Evolutionary conservation across 73 alveolate genomes (phyloP).

Genomic region (Paramecium tetraurelia): DNA sequence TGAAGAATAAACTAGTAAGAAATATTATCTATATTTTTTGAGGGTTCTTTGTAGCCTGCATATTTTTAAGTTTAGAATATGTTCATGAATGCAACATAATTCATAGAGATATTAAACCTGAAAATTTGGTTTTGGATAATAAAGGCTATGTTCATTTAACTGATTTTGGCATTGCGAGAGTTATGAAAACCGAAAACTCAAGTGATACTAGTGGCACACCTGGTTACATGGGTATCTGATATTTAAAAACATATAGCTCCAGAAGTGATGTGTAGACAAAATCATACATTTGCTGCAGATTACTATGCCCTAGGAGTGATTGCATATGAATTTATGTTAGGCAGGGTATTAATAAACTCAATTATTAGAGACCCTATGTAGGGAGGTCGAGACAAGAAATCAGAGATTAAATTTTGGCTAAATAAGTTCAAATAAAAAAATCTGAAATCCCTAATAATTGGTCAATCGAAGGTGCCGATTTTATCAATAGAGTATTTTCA

Average conservation of each 20-base stretch:
- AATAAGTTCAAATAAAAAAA: constrained; percentile 80
- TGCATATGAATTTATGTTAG: constrained; percentile 82
- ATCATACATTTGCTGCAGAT: constrained; percentile 83
- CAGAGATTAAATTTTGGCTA: constrained; percentile 92
- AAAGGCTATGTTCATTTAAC: constrained; percentile 81
- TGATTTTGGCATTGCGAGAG: constrained; percentile 94
- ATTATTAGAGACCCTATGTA: constrained; percentile 84
- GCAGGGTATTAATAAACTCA: constrained; percentile 58
- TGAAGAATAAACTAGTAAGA: constrained; percentile 85
- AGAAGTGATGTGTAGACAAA: constrained; percentile 86
- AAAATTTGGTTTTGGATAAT: constrained; percentile 68
- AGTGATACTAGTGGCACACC: constrained; percentile 95
- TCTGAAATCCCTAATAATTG: constrained; percentile 92
- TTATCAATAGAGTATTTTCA: constrained; percentile 79
- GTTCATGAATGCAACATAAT: constrained; percentile 69
- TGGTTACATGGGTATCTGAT: constrained; percentile 79
- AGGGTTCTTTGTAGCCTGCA: constrained; percentile 83
- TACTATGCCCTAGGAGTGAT: constrained; percentile 84
- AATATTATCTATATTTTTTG: not conserved
- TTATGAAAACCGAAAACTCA: constrained; percentile 88
- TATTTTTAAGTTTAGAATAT: constrained; percentile 71
- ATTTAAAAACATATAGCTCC: constrained; percentile 67
- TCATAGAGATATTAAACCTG: constrained; percentile 82
- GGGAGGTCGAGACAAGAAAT: constrained; percentile 94
- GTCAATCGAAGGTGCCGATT: constrained; percentile 96